Evolutionary conservation across 768 basidiomycete species (phyloP).

Genomic region (Suillus americanus): DNA sequence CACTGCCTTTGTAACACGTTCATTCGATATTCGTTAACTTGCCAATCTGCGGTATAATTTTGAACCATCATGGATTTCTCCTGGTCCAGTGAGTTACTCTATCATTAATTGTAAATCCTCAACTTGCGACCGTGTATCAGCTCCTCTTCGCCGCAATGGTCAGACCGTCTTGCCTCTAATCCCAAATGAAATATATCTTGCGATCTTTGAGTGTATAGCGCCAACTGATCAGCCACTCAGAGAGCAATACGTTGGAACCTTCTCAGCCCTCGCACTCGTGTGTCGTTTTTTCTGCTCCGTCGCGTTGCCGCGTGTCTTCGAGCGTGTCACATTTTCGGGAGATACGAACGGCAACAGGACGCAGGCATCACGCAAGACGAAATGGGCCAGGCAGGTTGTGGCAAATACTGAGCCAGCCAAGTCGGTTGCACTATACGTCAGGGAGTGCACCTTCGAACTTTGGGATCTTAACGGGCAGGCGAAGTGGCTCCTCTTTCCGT

Average conservation of each 20-base stretch:
- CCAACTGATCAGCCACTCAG: slow-evolving; percentile 15
- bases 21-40: not conserved
- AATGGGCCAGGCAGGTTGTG: slow-evolving; percentile 29
- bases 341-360: slow-evolving; percentile 16
- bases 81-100: not conserved
- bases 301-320: slow-evolving; percentile 41
- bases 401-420: slow-evolving; percentile 27
- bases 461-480: not conserved
- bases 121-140: slow-evolving; percentile 13
- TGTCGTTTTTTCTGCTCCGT: slow-evolving; percentile 44
- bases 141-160: slow-evolving; percentile 22
- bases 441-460: slow-evolving; percentile 15
- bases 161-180: slow-evolving; percentile 27
- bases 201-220: slow-evolving; percentile 38
- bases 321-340: slow-evolving; percentile 24
- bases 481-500: slow-evolving; percentile 7
- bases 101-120: not conserved
- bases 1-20: not conserved
- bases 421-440: slow-evolving; percentile 32
- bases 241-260: slow-evolving; percentile 11
- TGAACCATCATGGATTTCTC: not conserved
- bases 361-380: not conserved
- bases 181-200: slow-evolving; percentile 45
- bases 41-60: not conserved
- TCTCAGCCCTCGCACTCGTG: slow-evolving; percentile 35